Evolutionary conservation across 2,329 filamentous ascomycete genomes (phyloP), one percentile per base, ranked within the genome.

Genomic region (Fusarium gaditjirri): DNA sequence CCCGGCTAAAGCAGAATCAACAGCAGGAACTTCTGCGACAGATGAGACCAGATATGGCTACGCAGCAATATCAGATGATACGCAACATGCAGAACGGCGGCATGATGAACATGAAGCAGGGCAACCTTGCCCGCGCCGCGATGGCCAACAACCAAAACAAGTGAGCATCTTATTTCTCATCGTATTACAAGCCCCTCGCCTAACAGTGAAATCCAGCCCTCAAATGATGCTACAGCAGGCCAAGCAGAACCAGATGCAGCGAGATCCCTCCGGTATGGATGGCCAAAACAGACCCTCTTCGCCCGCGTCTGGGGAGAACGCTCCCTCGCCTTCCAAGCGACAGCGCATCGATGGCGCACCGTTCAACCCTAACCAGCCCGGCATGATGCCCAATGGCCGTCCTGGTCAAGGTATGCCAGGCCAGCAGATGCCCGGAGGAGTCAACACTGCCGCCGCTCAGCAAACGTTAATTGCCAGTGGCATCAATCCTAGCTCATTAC

Each of bases 241-340:
- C 80, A 91, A 94, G 83, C 90, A 93, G 77, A 91, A 91, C 63
- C 91, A 93, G 80, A 97, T 97, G 93, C 93, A 95, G 80, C 89
- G 94, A 67, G 94, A 97, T 77, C 93, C 93, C 59, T 95, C 94
- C 21, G 91, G 92, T 70, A 94, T 96, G 89, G 94, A 97, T 76
- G 92, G 92, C 82, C 93, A 92, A 67, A 91, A 92, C 71, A 90
- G 94, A 66, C 92, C 94, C 33, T 91, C 92, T 64, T 97, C 95
- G 38, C 95, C 95, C 12, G 90, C 91, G 55, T 92, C 92, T 41
- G 91, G 91, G 60, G 95, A 98, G 58, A 96, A 96, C 78, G 94
- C 94, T 31, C 94, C 94, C 8, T 98, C 95, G 36, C 95, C 95
- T 4, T 95, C 93, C 71, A 98, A 98, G 85, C 90, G 95, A 78